Evolutionary conservation across 208 protist genomes (phyloP).

Genomic region (Blastocrithidia nonstop): DNA sequence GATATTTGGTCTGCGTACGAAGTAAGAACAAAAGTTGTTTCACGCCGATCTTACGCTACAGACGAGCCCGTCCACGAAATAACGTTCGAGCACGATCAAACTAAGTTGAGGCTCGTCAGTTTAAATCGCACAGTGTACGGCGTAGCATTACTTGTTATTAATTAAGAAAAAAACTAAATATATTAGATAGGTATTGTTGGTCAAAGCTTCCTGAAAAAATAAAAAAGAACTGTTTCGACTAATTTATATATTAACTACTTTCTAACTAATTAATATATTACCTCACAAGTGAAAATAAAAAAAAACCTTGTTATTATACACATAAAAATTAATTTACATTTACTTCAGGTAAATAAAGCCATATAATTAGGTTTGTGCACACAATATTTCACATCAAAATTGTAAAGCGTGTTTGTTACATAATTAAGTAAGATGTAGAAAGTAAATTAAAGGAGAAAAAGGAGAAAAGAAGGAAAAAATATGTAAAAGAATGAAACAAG

Average conservation of each 20-base stretch:
- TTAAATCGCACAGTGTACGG: background rate
- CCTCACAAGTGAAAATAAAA: too few relatives aligned
- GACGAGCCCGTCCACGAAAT: slow-evolving; percentile 57
- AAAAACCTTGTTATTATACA: too few relatives aligned
- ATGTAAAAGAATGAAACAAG: slow-evolving; percentile 2
- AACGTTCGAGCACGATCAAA: slow-evolving; percentile 71
- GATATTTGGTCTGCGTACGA: slow-evolving; percentile 79
- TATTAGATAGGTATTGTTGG: background rate
- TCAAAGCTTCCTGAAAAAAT: background rate
- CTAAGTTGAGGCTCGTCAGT: too few relatives aligned
- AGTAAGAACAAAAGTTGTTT: slow-evolving; percentile 77
- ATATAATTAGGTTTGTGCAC: too few relatives aligned
- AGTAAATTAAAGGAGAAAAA: slow-evolving; percentile 4
- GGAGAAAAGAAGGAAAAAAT: slow-evolving; percentile 1
- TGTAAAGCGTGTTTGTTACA: too few relatives aligned
- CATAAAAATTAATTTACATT: too few relatives aligned
- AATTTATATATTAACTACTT: too few relatives aligned
- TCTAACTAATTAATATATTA: too few relatives aligned
- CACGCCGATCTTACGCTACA: slow-evolving; percentile 72
- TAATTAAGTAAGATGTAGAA: background rate
- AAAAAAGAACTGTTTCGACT: slow-evolving; percentile 2
- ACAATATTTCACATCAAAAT: too few relatives aligned
- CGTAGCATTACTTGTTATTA: background rate
- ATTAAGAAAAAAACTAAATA: slow-evolving; percentile 6
- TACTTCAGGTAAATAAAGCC: too few relatives aligned